These are phyloP conservation scores for Botrytis galanthina DNA, from an alignment of 2,329 filamentous ascomycete genomes.

Conservation along the genomic window DNA sequence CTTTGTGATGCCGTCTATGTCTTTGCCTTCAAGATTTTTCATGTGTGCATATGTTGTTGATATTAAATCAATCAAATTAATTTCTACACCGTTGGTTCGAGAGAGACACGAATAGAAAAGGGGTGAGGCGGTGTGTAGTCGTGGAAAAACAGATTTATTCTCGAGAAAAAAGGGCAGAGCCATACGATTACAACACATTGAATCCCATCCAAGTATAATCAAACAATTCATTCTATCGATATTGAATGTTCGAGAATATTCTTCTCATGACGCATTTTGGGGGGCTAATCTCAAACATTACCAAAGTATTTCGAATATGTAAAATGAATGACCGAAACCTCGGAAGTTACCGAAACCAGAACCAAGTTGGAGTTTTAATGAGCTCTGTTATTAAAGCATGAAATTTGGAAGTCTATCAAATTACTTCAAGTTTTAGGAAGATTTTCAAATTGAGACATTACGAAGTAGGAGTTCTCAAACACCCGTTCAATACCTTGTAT, in stretches of 20 bases:
- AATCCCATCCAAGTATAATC: background rate
- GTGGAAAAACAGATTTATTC: background rate
- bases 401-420: background rate
- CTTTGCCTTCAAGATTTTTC: background rate
- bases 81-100: background rate
- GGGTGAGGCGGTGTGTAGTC: constrained; percentile 8
- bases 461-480: constrained; percentile 1
- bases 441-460: background rate
- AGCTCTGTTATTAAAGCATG: background rate
- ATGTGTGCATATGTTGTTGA: constrained; percentile 1
- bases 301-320: background rate
- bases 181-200: background rate
- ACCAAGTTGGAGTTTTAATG: background rate
- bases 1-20: background rate
- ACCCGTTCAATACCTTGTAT: constrained; percentile 3
- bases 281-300: constrained; percentile 2
- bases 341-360: background rate
- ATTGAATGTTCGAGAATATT: constrained; percentile 15
- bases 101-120: constrained; percentile 1
- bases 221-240: background rate
- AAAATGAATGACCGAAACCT: background rate
- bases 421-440: background rate
- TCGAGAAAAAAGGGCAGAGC: background rate
- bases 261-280: background rate
- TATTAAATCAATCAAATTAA: constrained; percentile 10